These are phyloP conservation scores for Miscanthus sacchariflorus DNA, from an alignment of 202 grass and related monocot genomes.

Conservation along the genomic window DNA sequence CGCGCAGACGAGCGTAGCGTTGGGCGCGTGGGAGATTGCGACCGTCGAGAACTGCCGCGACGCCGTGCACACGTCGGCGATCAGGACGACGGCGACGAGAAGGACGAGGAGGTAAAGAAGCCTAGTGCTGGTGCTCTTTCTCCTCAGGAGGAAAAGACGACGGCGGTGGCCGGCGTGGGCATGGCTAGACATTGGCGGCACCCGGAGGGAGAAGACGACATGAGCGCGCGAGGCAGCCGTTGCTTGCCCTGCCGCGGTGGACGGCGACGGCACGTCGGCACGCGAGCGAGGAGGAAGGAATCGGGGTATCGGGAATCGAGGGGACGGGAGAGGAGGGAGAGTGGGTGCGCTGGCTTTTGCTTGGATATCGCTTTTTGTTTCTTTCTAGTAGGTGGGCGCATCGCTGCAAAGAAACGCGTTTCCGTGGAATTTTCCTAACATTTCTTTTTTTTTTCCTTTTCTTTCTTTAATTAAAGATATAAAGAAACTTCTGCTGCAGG, in stretches of 20 bases:
- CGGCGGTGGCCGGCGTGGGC: not conserved
- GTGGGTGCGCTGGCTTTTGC: constrained; percentile 19
- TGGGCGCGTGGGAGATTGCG: constrained; percentile 52
- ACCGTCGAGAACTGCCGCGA: constrained; percentile 60
- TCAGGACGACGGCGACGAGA: not conserved
- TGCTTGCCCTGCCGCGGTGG: not conserved
- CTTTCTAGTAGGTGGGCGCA: constrained; percentile 32
- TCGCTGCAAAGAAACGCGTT: constrained; percentile 21
- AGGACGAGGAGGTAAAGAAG: not conserved
- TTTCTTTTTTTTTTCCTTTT: not conserved
- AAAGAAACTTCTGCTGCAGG: not conserved
- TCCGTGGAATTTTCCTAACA: constrained; percentile 25
- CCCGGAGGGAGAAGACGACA: constrained; percentile 53
- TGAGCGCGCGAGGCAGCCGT: constrained; percentile 43
- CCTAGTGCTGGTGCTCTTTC: not conserved
- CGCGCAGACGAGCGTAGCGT: constrained; percentile 58
- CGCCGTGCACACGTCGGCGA: constrained; percentile 18
- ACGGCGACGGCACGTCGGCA: not conserved
- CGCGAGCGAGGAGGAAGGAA: not conserved
- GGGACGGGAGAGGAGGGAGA: not conserved
- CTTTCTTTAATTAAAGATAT: not conserved
- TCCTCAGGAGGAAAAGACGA: not conserved
- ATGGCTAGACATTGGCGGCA: constrained; percentile 62
- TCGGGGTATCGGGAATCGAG: not conserved
- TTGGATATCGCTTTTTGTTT: constrained; percentile 36